Evolutionary conservation across 140 eudicot species (phyloP), one percentile per base, ranked within the genome.

Genomic region (Cichorium intybus): DNA sequence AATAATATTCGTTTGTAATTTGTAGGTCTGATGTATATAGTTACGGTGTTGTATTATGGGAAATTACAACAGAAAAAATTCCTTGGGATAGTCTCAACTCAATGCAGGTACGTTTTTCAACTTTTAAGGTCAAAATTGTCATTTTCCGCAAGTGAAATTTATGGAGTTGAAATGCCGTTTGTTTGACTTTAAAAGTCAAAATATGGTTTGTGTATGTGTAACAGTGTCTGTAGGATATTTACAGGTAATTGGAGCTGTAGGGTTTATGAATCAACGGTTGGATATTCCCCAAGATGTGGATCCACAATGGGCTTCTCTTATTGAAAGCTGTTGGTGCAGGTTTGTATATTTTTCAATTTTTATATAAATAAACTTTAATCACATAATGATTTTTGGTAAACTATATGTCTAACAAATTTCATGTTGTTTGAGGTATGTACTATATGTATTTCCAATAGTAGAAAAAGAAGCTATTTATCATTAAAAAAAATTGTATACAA

Each of bases 81-180:
- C 99, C 99, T 66, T 93, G 99, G 99, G 97, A 93, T 45, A 79
- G 79, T 69, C 95, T 93, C 45, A 86, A 89, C 75, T 81, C 97
- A 17, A 86, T 93, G 95, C 99, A 93, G 99, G 99, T 93, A 80
- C 1, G 14, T 35, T 21, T 55, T 70, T 56, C 7, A 21, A 56
- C 53, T 56, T 27, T 59, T 34, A 50, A 35, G 41, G 72, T 64
- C 67, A 63, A 62, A 63, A n/a, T 29, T 55, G 4, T 0, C 3
- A 20, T 62, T 28, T 53, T 60, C 35, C 35, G 4, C n/a, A 21
- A 16, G 27, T 7, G 10, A 7, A 22, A 31, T 16, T 4, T 23
- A 15, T 11, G 15, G 20, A 74, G 58, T 37, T n/a, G 49, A 56
- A 49, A 22, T 10, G 15, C 41, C 3, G 24, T 53, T 15, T 74